These are phyloP conservation scores for Elaeagnus macrophylla DNA, from an alignment of 306 rosid genomes.

Conservation along the genomic window DNA sequence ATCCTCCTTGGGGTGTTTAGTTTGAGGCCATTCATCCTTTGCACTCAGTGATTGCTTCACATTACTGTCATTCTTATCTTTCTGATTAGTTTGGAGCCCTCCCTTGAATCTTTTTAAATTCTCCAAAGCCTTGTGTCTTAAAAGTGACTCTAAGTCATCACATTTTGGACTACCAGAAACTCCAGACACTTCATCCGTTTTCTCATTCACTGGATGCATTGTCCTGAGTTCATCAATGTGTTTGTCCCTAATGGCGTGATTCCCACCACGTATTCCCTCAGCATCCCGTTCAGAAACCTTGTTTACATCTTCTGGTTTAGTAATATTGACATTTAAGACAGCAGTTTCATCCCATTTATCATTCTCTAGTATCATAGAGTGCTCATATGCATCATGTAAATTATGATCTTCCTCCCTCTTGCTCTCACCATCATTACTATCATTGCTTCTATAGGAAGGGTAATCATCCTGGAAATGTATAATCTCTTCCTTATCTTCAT, in stretches of 20 bases:
- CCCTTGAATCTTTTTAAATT: constrained; percentile 63
- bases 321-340: constrained; percentile 17
- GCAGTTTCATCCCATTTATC: constrained; percentile 25
- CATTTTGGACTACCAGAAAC: constrained; percentile 22
- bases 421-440: constrained; percentile 44
- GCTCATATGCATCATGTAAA: constrained; percentile 24
- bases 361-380: constrained; percentile 26
- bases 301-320: constrained; percentile 13
- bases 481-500: constrained; percentile 52
- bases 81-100: constrained; percentile 21
- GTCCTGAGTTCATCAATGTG: constrained; percentile 23
- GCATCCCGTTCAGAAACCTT: neutral
- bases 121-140: constrained; percentile 76
- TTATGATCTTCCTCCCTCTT: constrained; percentile 38
- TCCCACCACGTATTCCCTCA: constrained; percentile 14
- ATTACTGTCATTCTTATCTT: constrained; percentile 28
- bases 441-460: constrained; percentile 61
- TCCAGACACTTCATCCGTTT: constrained; percentile 25
- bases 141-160: constrained; percentile 59
- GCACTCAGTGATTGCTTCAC: constrained; percentile 26
- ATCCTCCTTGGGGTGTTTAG: constrained; percentile 22
- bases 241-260: constrained; percentile 1
- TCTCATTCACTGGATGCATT: constrained; percentile 23
- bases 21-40: constrained; percentile 29
- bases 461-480: constrained; percentile 47